A percentile compares a stretch with the other conserved stretches of the same genome.
Conservation (phyloP, 495 filamentous ascomycete genomes). For the Xylaria sp. region DNA sequence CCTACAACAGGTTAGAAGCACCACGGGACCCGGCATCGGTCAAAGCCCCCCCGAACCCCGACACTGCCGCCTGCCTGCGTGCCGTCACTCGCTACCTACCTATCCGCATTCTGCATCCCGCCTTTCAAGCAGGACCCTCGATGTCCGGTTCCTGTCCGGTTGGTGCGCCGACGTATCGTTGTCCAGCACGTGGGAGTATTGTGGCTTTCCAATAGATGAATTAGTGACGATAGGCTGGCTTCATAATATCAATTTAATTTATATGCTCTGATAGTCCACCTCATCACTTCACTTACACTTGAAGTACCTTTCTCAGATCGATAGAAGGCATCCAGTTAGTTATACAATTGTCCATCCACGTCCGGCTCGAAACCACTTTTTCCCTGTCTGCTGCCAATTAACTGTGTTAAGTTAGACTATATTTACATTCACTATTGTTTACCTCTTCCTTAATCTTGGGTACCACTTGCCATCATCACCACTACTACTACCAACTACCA, state of each 20-base stretch:
- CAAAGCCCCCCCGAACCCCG: conserved; percentile 8
- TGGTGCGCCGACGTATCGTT: neutral
- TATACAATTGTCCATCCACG: neutral
- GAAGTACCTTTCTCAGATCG: neutral
- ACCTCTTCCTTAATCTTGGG: neutral
- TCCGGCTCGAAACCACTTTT: neutral
- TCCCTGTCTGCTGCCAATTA: neutral
- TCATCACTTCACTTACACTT: too few relatives aligned
- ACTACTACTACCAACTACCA: neutral
- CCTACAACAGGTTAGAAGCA: too few relatives aligned
- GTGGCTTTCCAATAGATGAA: neutral
- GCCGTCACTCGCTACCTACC: neutral
- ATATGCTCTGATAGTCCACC: too few relatives aligned
- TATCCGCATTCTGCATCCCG: conserved; percentile 3
- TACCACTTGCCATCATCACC: neutral
- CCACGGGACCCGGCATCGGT: neutral
- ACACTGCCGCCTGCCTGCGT: neutral
- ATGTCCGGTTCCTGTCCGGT: neutral
- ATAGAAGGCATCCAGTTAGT: neutral
- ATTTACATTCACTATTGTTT: neutral
- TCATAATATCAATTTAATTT: too few relatives aligned
- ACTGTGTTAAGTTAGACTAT: neutral
- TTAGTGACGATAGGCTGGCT: neutral
- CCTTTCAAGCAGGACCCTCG: neutral
- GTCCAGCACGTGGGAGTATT: neutral